Evolutionary conservation across 805 yeast genomes (phyloP).

Genomic region (Starmerella potacharoeniae): DNA sequence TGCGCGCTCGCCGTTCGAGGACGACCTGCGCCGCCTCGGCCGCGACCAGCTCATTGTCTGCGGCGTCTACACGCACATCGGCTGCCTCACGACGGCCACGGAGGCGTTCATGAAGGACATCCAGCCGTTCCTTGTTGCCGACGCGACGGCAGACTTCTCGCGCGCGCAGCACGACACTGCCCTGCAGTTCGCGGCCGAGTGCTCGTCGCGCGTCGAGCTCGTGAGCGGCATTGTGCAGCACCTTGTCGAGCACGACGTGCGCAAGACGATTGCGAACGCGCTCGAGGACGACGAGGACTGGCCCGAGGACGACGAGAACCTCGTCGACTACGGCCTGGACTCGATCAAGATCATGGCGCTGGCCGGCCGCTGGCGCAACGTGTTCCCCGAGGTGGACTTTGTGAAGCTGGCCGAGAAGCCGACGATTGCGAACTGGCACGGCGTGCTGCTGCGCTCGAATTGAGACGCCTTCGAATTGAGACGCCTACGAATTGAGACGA

Average conservation of each 20-base stretch:
- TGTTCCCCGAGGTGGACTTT: slow-evolving; percentile 11
- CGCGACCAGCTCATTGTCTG: slow-evolving; percentile 17
- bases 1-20: slow-evolving; percentile 6
- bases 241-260: slow-evolving; percentile 7
- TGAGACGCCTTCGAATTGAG: neutral
- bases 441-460: neutral
- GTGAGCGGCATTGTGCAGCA: neutral
- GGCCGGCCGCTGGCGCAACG: slow-evolving; percentile 14
- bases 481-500: too few species aligned
- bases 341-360: slow-evolving; percentile 16
- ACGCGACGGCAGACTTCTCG: slow-evolving; percentile 13
- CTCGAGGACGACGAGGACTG: slow-evolving; percentile 15
- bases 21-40: neutral
- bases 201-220: slow-evolving; percentile 4
- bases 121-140: slow-evolving; percentile 15
- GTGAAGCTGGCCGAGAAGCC: slow-evolving; percentile 14
- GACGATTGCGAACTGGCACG: slow-evolving; percentile 10
- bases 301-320: slow-evolving; percentile 17
- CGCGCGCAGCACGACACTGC: slow-evolving; percentile 10
- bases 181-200: slow-evolving; percentile 4
- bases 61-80: slow-evolving; percentile 18
- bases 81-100: slow-evolving; percentile 15
- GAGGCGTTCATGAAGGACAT: slow-evolving; percentile 18
- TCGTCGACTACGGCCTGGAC: slow-evolving; percentile 15
- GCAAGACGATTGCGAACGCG: neutral